Evolutionary conservation across 345 rosid species (phyloP), one percentile per base, ranked within the genome.

Genomic region (Dovyalis caffra): DNA sequence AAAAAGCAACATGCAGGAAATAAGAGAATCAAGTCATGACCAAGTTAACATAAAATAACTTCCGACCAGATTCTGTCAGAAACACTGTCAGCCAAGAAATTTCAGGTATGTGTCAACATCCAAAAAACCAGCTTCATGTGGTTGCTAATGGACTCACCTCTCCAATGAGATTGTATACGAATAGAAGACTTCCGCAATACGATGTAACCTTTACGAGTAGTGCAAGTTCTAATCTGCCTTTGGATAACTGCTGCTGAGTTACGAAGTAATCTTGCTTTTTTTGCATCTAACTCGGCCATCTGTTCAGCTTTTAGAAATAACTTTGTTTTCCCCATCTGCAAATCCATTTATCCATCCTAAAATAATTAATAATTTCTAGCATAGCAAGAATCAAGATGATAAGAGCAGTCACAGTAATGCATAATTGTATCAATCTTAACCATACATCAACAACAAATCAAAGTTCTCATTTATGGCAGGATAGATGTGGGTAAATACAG

Each of bases 221-320:
- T 63, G 68, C 57, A 72, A 67, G 87, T 73, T 82, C 83, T 87
- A 73, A 63, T 35, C 75, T 81, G 80, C 65, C 85, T 82, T 75
- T 95, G 99, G 81, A 95, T 85, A 74, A 85, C 78, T 72, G 68
- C 82, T 57, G 95, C 97, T n/a, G 92, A 84, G 71, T 82, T 86
- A 45, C 89, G 84, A 28, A 84, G 88, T 40, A 76, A 31, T 78
- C 71, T 83, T 66, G 87, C 82, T 81, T 89, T 89, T 73, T 73
- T 80, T n/a, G 92, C 87, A 86, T 94, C 97, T 76, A 94, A 80
- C 81, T 90, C 90, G 25, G 91, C 95, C 90, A 90, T 87, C 69
- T 91, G 93, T 69, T 91, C 92, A 69, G 89, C 93, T 87, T 91
- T 84, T 74, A 94, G 79, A 77, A 94, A 94, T 68, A 94, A 82